Evolutionary conservation across 2,329 filamentous ascomycete genomes (phyloP).

Genomic region (Mycosphaerella sp.): DNA sequence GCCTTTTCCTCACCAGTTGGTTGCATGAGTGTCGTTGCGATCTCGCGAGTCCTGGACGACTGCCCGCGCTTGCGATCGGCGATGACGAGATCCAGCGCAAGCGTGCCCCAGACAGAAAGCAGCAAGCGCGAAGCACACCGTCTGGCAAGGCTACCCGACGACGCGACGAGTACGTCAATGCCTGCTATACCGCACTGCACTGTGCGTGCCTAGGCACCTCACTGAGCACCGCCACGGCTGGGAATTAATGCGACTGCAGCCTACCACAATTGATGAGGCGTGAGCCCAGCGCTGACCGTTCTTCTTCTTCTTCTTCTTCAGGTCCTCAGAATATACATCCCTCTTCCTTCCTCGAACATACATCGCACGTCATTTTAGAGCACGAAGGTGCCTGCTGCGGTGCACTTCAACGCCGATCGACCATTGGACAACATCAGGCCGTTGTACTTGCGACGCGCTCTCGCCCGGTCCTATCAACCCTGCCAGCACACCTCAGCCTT

Average conservation of each 20-base stretch:
- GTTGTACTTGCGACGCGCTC: conserved; percentile 9
- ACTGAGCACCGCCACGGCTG: conserved; percentile 1
- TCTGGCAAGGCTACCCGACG: conserved; percentile 11
- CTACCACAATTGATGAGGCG: conserved; percentile 22
- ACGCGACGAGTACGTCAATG: conserved; percentile 8
- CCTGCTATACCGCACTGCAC: conserved; percentile 9
- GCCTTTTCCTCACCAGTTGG: not conserved
- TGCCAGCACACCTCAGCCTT: conserved; percentile 8
- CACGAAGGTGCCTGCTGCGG: conserved; percentile 19
- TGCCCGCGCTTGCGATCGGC: conserved; percentile 11
- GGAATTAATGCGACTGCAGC: conserved; percentile 18
- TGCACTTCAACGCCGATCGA: conserved; percentile 9
- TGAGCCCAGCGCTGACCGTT: conserved; percentile 15
- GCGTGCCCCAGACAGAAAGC: not conserved
- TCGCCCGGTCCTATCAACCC: conserved; percentile 14
- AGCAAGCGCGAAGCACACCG: conserved; percentile 6
- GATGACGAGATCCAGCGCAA: not conserved
- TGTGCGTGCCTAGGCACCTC: conserved; percentile 1
- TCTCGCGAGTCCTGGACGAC: not conserved
- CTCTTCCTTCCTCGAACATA: conserved; percentile 13
- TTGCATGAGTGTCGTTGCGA: not conserved
- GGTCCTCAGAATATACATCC: conserved; percentile 6
- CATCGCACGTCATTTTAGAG: conserved; percentile 17
- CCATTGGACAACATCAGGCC: conserved; percentile 16
- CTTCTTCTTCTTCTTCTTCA: conserved; percentile 11